These are phyloP conservation scores for Thuidium tamariscinum DNA, from an alignment of 225 moss, liverwort and hornwort species.

Conservation along the genomic window DNA sequence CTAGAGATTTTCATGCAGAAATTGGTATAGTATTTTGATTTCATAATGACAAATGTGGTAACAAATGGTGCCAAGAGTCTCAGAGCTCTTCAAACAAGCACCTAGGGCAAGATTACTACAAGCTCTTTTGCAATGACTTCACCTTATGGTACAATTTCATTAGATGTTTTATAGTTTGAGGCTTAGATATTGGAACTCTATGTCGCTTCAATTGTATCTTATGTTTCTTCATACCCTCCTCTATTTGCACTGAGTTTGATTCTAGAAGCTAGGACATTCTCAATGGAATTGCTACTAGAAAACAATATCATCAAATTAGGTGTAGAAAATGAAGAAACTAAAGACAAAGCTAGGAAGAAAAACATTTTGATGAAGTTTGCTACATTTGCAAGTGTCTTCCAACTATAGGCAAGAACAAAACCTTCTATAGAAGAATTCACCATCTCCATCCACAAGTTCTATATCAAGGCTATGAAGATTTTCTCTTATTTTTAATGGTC, in stretches of 20 bases:
- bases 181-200: background rate
- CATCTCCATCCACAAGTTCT: background rate
- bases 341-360: rapidly evolving
- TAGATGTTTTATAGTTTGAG: background rate
- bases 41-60: rapidly evolving
- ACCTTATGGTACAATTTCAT: background rate
- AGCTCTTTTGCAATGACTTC: background rate
- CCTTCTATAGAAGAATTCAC: rapidly evolving
- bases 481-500: background rate
- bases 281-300: rapidly evolving
- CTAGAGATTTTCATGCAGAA: background rate
- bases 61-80: background rate
- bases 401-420: background rate
- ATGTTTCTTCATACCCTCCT: no score
- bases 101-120: rapidly evolving
- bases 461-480: background rate
- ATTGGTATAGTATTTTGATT: no score
- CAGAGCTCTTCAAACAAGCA: background rate
- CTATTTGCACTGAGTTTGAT: rapidly evolving
- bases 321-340: background rate
- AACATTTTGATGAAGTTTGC: background rate
- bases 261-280: background rate
- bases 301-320: rapidly evolving
- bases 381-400: no score
- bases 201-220: rapidly evolving